Percentiles rank a stretch among this genome's conserved stretches.
Evolutionary conservation across 1,284 basidiomycete species (phyloP).

Genomic region (Cryptococcus amylolentus): DNA sequence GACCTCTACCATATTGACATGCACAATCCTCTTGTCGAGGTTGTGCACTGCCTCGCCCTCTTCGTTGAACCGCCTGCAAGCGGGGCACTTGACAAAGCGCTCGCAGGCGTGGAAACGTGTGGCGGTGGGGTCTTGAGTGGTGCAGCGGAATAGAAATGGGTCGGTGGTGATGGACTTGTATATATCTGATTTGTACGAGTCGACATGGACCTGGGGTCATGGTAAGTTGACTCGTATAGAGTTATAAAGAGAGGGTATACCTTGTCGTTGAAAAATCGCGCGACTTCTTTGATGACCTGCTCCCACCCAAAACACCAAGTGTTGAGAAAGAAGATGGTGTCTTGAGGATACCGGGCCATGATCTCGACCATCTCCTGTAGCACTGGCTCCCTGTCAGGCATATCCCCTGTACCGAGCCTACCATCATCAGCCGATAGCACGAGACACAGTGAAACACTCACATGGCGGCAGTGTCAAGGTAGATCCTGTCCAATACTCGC

Average conservation of each 20-base stretch:
- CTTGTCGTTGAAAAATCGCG: constrained; percentile 60
- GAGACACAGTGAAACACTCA: constrained; percentile 19
- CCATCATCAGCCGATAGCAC: constrained; percentile 2
- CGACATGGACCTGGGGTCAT: constrained; percentile 69
- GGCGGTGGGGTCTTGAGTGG: constrained; percentile 59
- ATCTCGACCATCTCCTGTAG: constrained; percentile 64
- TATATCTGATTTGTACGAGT: constrained; percentile 75
- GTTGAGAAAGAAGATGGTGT: constrained; percentile 80
- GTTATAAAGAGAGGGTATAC: constrained; percentile 47
- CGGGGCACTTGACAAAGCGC: constrained; percentile 66
- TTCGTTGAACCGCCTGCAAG: constrained; percentile 22
- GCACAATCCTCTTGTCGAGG: constrained; percentile 27
- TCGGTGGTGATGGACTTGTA: constrained; percentile 59
- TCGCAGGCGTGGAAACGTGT: constrained; percentile 92
- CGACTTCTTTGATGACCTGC: constrained; percentile 71
- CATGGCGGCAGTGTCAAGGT: constrained; percentile 67
- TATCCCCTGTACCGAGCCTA: constrained; percentile 57
- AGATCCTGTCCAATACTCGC: constrained; percentile 65
- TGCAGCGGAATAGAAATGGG: constrained; percentile 61
- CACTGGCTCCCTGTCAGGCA: constrained; percentile 70
- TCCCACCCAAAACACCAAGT: constrained; percentile 93
- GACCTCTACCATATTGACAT: constrained; percentile 53
- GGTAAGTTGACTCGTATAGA: background rate
- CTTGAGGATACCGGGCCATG: constrained; percentile 63
- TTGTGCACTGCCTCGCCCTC: constrained; percentile 17